phyloP scores from a whole-genome alignment of 2,329 filamentous ascomycete genomes.

The Emergomyces orientalis region DNA sequence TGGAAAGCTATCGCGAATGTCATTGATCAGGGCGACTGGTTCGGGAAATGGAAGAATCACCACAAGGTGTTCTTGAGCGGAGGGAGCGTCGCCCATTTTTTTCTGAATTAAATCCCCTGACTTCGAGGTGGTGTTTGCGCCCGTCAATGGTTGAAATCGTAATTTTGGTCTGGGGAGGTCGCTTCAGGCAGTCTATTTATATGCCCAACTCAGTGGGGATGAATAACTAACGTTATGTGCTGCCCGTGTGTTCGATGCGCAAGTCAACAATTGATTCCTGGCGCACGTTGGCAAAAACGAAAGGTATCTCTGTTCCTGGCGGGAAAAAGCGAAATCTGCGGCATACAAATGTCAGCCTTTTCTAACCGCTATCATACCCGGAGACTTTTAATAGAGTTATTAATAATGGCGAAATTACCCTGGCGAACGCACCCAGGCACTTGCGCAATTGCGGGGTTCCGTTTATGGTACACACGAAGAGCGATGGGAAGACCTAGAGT shows the following conservation, averaged over 20 bases:
- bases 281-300: background rate
- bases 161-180: background rate
- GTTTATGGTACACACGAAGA: too few species aligned
- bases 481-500: background rate
- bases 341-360: background rate
- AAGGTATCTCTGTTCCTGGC: background rate
- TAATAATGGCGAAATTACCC: too few species aligned
- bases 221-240: background rate
- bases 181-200: background rate
- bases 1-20: slow-evolving; percentile 36
- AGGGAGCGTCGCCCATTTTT: slow-evolving; percentile 10
- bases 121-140: background rate
- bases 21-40: slow-evolving; percentile 30
- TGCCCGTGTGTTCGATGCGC: background rate
- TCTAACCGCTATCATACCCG: background rate
- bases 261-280: background rate
- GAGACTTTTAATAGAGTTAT: background rate
- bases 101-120: background rate
- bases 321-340: background rate
- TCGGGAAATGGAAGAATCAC: slow-evolving; percentile 36
- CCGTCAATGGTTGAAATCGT: background rate
- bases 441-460: background rate
- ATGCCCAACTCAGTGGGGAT: background rate
- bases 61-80: slow-evolving; percentile 32
- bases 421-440: background rate